Evolutionary conservation across 2,329 filamentous ascomycete species (phyloP).

Genomic region (Nemania sp.): DNA sequence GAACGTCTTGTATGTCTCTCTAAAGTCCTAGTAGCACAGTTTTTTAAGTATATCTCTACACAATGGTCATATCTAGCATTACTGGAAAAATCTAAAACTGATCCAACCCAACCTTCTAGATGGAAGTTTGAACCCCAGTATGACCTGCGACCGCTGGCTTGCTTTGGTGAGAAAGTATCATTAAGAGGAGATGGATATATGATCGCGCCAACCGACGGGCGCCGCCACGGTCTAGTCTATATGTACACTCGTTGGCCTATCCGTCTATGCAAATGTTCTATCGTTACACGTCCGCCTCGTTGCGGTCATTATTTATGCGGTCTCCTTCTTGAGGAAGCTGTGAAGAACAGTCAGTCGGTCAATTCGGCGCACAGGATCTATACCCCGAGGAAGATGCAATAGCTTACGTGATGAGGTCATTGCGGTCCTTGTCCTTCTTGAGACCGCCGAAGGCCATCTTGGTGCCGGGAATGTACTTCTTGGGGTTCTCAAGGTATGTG

Average conservation of each 20-base stretch:
- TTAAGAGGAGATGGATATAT: constrained; percentile 52
- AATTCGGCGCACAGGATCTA: background rate
- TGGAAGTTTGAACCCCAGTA: constrained; percentile 33
- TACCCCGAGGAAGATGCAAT: background rate
- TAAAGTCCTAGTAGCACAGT: background rate
- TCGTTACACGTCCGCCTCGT: constrained; percentile 52
- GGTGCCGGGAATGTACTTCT: constrained; percentile 99
- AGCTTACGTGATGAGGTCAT: constrained; percentile 95
- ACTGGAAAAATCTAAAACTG: constrained; percentile 31
- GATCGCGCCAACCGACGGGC: constrained; percentile 43
- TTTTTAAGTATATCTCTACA: constrained; percentile 25
- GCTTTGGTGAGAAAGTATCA: constrained; percentile 34
- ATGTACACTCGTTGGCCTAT: constrained; percentile 50
- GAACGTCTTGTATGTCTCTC: background rate
- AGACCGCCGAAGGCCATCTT: constrained; percentile 99
- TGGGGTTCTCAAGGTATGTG: constrained; percentile 99
- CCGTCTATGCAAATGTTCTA: constrained; percentile 52
- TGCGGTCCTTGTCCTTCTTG: constrained; percentile 99
- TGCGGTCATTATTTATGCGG: constrained; percentile 67
- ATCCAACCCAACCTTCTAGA: constrained; percentile 36
- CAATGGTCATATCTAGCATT: constrained; percentile 31
- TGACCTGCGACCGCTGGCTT: constrained; percentile 31
- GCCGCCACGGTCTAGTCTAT: constrained; percentile 52
- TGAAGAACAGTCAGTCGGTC: constrained; percentile 22
- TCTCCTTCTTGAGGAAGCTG: constrained; percentile 77